Conservation (phyloP, 495 filamentous ascomycete genomes). For the Bacidia rubella region DNA sequence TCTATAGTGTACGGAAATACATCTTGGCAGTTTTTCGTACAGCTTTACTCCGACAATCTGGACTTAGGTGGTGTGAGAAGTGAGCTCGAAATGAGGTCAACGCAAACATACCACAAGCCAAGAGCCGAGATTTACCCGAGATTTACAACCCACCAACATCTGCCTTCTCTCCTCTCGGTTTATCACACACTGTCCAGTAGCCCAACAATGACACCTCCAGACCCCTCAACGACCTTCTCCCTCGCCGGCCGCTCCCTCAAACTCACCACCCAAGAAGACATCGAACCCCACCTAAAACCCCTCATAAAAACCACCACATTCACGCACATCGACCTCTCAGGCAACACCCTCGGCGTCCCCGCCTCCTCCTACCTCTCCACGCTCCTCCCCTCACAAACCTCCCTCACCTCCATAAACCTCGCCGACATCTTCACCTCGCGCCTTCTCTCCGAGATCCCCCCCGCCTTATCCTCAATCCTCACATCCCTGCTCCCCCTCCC, state of each 20-base stretch:
- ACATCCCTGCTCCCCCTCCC: conserved; percentile 72
- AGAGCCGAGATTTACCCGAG: not conserved
- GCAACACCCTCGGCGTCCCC: conserved; percentile 83
- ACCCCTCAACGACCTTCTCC: conserved; percentile 54
- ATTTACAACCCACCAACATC: not conserved
- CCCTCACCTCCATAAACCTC: conserved; percentile 70
- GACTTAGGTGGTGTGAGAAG: not conserved
- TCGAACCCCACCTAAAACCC: conserved; percentile 68
- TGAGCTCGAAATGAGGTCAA: not conserved
- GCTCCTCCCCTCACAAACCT: conserved; percentile 66
- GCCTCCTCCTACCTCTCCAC: conserved; percentile 73
- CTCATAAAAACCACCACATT: conserved; percentile 59
- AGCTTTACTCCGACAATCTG: too few species aligned
- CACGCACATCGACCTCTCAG: conserved; percentile 69
- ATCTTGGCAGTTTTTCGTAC: too few species aligned
- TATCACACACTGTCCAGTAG: too few species aligned
- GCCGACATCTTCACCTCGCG: conserved; percentile 96
- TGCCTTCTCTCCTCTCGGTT: not conserved
- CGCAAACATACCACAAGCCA: not conserved
- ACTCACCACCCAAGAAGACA: conserved; percentile 73
- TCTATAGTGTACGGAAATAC: too few species aligned
- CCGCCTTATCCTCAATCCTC: conserved; percentile 71
- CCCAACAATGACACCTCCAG: not conserved
- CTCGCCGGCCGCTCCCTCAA: conserved; percentile 84
- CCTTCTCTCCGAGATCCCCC: conserved; percentile 84